phyloP scores from a whole-genome alignment of 78 protist species.

The Protostelium mycophagum region DNA sequence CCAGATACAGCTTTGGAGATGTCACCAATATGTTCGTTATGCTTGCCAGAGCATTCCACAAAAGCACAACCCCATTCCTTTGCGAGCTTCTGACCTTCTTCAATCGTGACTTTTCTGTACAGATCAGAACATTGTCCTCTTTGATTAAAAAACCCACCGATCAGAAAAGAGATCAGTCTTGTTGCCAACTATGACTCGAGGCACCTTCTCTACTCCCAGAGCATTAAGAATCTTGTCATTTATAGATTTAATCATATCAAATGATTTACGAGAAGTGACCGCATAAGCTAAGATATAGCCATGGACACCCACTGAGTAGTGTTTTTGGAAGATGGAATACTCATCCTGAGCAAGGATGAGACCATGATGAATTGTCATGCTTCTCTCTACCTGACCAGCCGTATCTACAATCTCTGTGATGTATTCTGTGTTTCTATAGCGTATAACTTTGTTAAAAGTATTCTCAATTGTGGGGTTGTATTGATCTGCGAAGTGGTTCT shows the following conservation, averaged over 20 bases:
- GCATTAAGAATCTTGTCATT: conserved; percentile 70
- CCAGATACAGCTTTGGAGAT: background rate
- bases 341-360: conserved; percentile 61
- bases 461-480: conserved; percentile 82
- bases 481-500: conserved; percentile 41
- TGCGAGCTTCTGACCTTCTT: conserved; percentile 57
- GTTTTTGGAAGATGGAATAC: conserved; percentile 57
- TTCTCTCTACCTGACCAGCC: conserved; percentile 47
- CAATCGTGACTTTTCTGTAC: conserved; percentile 37
- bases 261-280: conserved; percentile 44
- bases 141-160: background rate
- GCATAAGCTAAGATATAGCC: conserved; percentile 81
- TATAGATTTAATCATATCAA: conserved; percentile 61
- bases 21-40: conserved; percentile 31
- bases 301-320: conserved; percentile 69
- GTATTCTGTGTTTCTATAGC: conserved; percentile 23
- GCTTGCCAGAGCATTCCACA: conserved; percentile 72
- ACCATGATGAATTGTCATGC: background rate
- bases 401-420: conserved; percentile 66
- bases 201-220: conserved; percentile 63
- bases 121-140: conserved; percentile 12
- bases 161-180: conserved; percentile 64
- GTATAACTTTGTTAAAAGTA: conserved; percentile 50
- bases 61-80: conserved; percentile 66
- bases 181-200: conserved; percentile 70